Evolutionary conservation across 2,329 filamentous ascomycete species (phyloP), one percentile per base, ranked within the genome.

Genomic region (Gnomoniopsis smithogilvyi): DNA sequence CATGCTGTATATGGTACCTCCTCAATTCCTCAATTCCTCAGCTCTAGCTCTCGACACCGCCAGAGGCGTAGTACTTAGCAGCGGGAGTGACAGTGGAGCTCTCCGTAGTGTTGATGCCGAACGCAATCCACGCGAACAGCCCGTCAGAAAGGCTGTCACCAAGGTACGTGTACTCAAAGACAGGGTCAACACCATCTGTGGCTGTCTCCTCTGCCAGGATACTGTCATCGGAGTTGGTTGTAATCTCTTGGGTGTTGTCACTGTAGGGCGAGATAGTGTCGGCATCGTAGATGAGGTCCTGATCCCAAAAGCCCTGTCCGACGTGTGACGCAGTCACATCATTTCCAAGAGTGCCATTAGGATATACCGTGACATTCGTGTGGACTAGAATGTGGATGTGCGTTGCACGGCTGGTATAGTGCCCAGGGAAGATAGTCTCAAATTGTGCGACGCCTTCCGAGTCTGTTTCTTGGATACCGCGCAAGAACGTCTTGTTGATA

Each of bases 401-500:
- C 2, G 72, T 78, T 6, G 78, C 76, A 11, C 78, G 76, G 1
- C 74, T 75, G 0, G 70, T 65, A 62, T 79, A 80, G 67, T 79
- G 76, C n/a, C 77, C 76, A 0, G 77, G 77, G 67, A 79, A 72
- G 51, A 75, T 68, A 15, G 70, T 72, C 47, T 75, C 70, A 62
- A 77, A 75, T n/a, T 70, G 67, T 7, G 69, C 74, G 8, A 77
- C 68, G 7, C 74, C 75, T 26, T 76, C 71, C 3, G 56, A 52
- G 49, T 77, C 72, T 12, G 74, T 76, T 19, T 68, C 68, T 63
- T 75, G 73, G 36, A 77, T 67, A 21, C 75, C 74, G 19, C 77
- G 75, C 22, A 78, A 67, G 62, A 73, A 75, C n/a, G 74, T 78
- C 1, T 67, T 64, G 67, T 78, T 66, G 6, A 78, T 64, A 60